Percentiles rank a stretch among this genome's conserved stretches.
phyloP scores from a whole-genome alignment of 2,329 filamentous ascomycete species.

The Graphium sp. region DNA sequence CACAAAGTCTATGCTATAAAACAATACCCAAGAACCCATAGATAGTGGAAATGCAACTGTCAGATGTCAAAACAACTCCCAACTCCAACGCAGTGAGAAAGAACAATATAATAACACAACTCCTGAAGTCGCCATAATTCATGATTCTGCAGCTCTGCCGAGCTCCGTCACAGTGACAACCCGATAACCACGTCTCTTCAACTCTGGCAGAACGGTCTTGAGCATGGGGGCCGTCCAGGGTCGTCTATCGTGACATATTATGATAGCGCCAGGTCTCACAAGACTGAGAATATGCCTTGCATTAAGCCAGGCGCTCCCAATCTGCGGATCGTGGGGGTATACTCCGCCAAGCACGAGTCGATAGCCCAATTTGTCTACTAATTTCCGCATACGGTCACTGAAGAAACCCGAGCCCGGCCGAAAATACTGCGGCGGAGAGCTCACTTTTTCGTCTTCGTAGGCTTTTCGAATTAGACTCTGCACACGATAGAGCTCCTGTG shows the following conservation, averaged over 20 bases:
- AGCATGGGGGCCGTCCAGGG: slow-evolving; percentile 76
- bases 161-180: slow-evolving; percentile 57
- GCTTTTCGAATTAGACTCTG: slow-evolving; percentile 40
- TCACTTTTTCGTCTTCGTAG: slow-evolving; percentile 28
- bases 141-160: slow-evolving; percentile 19
- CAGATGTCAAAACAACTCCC: background rate
- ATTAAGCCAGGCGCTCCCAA: slow-evolving; percentile 52
- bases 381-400: slow-evolving; percentile 47
- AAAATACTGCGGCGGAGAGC: slow-evolving; percentile 47
- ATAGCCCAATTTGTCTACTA: slow-evolving; percentile 47
- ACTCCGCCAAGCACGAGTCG: slow-evolving; percentile 65
- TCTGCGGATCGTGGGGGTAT: slow-evolving; percentile 86
- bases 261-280: slow-evolving; percentile 58
- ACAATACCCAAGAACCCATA: slow-evolving; percentile 1
- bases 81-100: background rate
- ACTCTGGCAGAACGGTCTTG: slow-evolving; percentile 50
- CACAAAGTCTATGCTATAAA: background rate
- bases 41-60: background rate
- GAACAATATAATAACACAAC: background rate
- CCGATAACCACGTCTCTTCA: slow-evolving; percentile 51
- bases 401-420: slow-evolving; percentile 78
- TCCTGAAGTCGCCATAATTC: background rate
- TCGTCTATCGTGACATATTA: slow-evolving; percentile 74
- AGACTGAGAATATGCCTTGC: slow-evolving; percentile 67
- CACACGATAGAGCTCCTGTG: slow-evolving; percentile 46